Evolutionary conservation across 805 yeast genomes (phyloP).

Genomic region (Yamadazyma insecticola): DNA sequence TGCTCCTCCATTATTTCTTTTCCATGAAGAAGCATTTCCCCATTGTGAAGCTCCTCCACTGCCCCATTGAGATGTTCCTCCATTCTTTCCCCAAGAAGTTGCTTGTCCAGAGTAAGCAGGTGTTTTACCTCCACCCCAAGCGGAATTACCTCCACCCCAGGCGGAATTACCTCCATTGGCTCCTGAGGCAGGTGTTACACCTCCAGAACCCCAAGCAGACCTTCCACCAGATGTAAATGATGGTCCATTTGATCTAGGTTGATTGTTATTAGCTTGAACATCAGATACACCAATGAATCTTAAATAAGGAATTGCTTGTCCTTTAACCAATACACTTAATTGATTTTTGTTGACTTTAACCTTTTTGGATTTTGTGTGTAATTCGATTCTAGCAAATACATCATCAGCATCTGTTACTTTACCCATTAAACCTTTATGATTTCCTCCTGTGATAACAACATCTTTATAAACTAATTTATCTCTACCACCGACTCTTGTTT

Average conservation of each 20-base stretch:
- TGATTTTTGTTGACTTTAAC: conserved; percentile 78
- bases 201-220: conserved; percentile 47
- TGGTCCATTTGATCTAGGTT: conserved; percentile 12
- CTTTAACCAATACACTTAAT: conserved; percentile 66
- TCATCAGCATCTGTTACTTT: conserved; percentile 92
- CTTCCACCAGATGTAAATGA: conserved; percentile 35
- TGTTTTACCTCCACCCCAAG: conserved; percentile 42
- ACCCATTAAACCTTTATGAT: conserved; percentile 93
- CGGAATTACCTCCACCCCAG: conserved; percentile 49
- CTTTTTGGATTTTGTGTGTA: conserved; percentile 87
- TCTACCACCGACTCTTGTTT: conserved; percentile 61
- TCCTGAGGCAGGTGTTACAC: conserved; percentile 21
- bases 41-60: conserved; percentile 45
- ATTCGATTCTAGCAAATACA: conserved; percentile 83
- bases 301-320: conserved; percentile 70
- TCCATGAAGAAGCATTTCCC: conserved; percentile 33
- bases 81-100: conserved; percentile 52
- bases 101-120: conserved; percentile 31
- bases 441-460: conserved; percentile 84
- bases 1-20: conserved; percentile 5
- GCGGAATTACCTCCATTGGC: too few relatives aligned
- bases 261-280: conserved; percentile 3
- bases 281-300: conserved; percentile 59
- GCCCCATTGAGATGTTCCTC: conserved; percentile 29
- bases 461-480: conserved; percentile 78